Evolutionary conservation across 768 basidiomycete species (phyloP).

Genomic region (Lyophyllum decastes): DNA sequence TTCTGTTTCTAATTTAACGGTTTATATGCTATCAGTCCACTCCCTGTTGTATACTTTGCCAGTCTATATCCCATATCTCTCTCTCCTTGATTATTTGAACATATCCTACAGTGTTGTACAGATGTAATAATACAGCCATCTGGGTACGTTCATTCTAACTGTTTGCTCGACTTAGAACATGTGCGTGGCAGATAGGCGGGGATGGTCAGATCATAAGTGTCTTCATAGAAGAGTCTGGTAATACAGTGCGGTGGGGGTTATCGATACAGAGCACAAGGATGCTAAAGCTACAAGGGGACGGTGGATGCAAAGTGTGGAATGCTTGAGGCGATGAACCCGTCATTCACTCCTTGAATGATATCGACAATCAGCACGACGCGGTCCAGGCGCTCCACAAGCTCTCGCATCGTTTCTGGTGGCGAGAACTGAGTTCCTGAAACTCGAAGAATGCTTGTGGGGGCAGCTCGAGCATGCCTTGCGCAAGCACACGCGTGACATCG

Average conservation of each 20-base stretch:
- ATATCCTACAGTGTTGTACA: neutral
- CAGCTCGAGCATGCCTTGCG: conserved; percentile 64
- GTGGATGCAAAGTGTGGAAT: neutral
- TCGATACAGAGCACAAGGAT: conserved; percentile 14
- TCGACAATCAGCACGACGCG: neutral
- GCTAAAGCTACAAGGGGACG: conserved; percentile 13
- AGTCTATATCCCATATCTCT: conserved; percentile 5
- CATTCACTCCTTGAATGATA: neutral
- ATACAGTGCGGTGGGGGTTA: neutral
- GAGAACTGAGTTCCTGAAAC: conserved; percentile 54
- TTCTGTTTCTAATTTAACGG: conserved; percentile 11
- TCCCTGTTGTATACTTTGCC: conserved; percentile 20
- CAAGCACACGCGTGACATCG: conserved; percentile 29
- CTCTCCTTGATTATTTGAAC: neutral
- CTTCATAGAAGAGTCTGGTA: neutral
- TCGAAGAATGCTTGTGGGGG: conserved; percentile 59
- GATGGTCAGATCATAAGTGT: neutral
- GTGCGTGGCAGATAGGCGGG: neutral
- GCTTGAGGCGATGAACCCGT: neutral
- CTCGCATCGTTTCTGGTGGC: conserved; percentile 57
- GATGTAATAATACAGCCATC: neutral
- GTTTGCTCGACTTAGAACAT: too few relatives aligned
- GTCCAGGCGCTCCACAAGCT: conserved; percentile 56
- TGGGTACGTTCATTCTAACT: neutral
- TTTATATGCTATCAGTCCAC: conserved; percentile 8